Base-by-base conservation (phyloP, 768 basidiomycete genomes). In the Leccinum variicolor region DNA sequence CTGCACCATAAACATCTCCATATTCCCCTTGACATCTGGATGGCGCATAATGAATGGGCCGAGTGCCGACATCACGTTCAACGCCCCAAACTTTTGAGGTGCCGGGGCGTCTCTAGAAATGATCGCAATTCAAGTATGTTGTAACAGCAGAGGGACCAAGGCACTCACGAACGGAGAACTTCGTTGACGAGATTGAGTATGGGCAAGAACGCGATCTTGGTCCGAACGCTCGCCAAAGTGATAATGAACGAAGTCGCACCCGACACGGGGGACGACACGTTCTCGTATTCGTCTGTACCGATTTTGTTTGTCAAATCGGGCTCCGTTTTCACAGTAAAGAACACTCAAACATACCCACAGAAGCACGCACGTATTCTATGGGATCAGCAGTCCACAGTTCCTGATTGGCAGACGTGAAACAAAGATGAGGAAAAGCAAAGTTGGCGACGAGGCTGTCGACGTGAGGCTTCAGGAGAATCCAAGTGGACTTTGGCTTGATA, bases 401-500 rank as follows among this genome's bases (percentile, higher is more conserved):
- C 64, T 84, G 78, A 64, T 85, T 84, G 2, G 79, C 72, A 13
- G 84, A 74, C 25, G 84, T 88, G 76, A 94, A 94, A 21, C 84
- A 89, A 26, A 96, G 81, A 66, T 91, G 88, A 29, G 94, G 92
- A 79, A 94, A 95, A 19, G 89, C 85, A 64, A 94, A 93, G 36
- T 77, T 80, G 9, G 87, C 84, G n/a, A 94, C 82, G 5, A 95
- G 81, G 3, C 75, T 83, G 67, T 90, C 80, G 36, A 89, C 83
- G 64, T 92, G 93, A 21, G 92, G 92, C 72, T 94, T 94, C 68
- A 96, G 81, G 36, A 91, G 79, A 3, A 78, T 74, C 92, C 93
- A 95, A 5, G 92, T 96, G n/a, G 90, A 83, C 67, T 92, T 93
- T 14, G 94, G 94, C 75, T 95, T 95, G 64, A 96, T 84, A 64